Evolutionary conservation across 805 yeast genomes (phyloP), one percentile per base, ranked within the genome.

Genomic region (Spathaspora hagerdaliae): DNA sequence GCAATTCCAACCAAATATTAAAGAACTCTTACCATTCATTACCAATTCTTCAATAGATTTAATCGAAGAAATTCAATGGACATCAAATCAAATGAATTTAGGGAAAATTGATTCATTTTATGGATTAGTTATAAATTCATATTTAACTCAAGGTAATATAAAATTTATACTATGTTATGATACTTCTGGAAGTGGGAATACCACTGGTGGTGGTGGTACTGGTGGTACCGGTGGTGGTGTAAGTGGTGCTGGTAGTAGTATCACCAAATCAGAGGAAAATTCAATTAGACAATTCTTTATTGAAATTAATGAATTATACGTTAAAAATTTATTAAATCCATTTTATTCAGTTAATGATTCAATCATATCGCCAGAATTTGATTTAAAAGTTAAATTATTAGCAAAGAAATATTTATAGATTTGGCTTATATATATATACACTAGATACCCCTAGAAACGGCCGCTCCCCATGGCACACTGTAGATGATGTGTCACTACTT

Each of bases 21-120:
- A 77, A 54, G 96, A 92, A 57, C 67, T 92, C 33, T 82, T 85
- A 53, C 97, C 97, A 19, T 92, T 90, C 57, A 82, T 94, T 27
- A 77, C 91, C 32, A 96, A 94, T 59, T 79, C 97, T 1, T 81
- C 98, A 2, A 65, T 94, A 33, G 99, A 94, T 62, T 74, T 94
- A n/a, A 82, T 94, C 0, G 97, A 94, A 51, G 96, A 91, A 55
- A 65, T 81, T 2, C 97, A 90, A 59, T 90, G 96, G 92, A 77
- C 79, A 40, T 73, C 79, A 8, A 79, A 74, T 51, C 72, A 76
- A 38, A 72, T 85, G 51, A 84, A 86, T 57, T 67, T 90, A 50
- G 91, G 92, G 39, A 79, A 79, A 38, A 79, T 92, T 14, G 99
- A 94, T 65, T 81, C 83, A 33, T 92, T 89, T 63, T 88, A 91